Evolutionary conservation across 805 yeast genomes (phyloP).

Genomic region (Pichia membranifaciens): DNA sequence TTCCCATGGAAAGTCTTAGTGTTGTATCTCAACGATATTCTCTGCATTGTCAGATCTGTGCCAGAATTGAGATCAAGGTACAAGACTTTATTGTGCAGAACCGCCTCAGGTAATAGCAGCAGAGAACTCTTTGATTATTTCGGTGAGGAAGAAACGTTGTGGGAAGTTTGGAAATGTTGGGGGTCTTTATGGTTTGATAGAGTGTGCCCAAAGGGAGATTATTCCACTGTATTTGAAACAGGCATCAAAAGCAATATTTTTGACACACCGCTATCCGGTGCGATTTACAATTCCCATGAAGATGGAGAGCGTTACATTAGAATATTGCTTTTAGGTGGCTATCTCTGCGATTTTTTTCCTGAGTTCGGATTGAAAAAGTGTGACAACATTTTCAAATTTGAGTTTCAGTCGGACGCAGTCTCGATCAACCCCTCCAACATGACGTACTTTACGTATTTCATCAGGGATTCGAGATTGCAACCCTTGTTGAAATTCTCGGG

Average conservation of each 20-base stretch:
- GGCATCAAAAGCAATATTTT: constrained; percentile 56
- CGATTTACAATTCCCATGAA: constrained; percentile 41
- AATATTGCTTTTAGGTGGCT: constrained; percentile 44
- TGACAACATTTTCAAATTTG: constrained; percentile 39
- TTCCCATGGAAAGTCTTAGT: constrained; percentile 68
- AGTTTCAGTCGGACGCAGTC: constrained; percentile 1
- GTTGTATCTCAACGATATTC: constrained; percentile 54
- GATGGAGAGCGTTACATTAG: constrained; percentile 49
- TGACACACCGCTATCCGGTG: constrained; percentile 59
- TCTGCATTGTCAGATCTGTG: constrained; percentile 32
- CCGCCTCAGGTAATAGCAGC: constrained; percentile 15
- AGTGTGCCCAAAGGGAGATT: constrained; percentile 48
- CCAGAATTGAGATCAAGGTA: constrained; percentile 18
- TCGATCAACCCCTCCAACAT: constrained; percentile 16
- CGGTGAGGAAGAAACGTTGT: constrained; percentile 54
- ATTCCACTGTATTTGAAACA: constrained; percentile 41
- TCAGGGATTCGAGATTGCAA: constrained; percentile 23
- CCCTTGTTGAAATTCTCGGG: constrained; percentile 16
- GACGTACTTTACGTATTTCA: constrained; percentile 19
- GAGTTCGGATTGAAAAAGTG: constrained; percentile 51
- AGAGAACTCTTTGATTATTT: constrained; percentile 43
- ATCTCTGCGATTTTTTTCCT: constrained; percentile 42
- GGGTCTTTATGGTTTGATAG: constrained; percentile 77
- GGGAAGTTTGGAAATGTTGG: constrained; percentile 83
- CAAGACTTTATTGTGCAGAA: neutral